Evolutionary conservation across 2,329 filamentous ascomycete genomes (phyloP).

Genomic region (Colletotrichum sp.): DNA sequence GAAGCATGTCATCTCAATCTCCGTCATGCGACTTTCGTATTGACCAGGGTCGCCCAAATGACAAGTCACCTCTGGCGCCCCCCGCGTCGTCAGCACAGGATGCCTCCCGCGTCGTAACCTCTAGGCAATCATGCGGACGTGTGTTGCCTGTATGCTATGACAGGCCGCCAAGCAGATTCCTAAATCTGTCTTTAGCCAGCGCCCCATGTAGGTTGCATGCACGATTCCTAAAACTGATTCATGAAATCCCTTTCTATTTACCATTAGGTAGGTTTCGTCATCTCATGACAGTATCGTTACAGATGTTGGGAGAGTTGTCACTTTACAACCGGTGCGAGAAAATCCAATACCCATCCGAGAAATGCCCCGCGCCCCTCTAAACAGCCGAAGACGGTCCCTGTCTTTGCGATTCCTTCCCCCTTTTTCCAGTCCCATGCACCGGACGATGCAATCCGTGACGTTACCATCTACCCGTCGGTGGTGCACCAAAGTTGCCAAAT

Average conservation of each 20-base stretch:
- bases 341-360: background rate
- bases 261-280: conserved; percentile 14
- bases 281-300: conserved; percentile 19
- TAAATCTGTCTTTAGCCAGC: background rate
- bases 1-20: background rate
- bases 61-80: background rate
- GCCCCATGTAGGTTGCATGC: background rate
- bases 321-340: background rate
- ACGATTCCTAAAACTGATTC: background rate
- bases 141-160: background rate
- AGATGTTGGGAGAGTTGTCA: conserved; percentile 12
- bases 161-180: background rate
- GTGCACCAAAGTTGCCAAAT: conserved; percentile 21
- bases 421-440: background rate
- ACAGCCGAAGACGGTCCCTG: background rate
- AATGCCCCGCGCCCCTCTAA: background rate
- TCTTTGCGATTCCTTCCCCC: background rate
- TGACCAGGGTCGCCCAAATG: background rate
- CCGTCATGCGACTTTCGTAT: background rate
- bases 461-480: conserved; percentile 17
- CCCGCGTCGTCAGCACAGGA: background rate
- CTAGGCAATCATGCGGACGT: background rate
- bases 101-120: background rate
- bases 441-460: background rate
- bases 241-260: conserved; percentile 2